phyloP scores from a whole-genome alignment of 352 stramenopile species.

The Phytophthora parvispora region DNA sequence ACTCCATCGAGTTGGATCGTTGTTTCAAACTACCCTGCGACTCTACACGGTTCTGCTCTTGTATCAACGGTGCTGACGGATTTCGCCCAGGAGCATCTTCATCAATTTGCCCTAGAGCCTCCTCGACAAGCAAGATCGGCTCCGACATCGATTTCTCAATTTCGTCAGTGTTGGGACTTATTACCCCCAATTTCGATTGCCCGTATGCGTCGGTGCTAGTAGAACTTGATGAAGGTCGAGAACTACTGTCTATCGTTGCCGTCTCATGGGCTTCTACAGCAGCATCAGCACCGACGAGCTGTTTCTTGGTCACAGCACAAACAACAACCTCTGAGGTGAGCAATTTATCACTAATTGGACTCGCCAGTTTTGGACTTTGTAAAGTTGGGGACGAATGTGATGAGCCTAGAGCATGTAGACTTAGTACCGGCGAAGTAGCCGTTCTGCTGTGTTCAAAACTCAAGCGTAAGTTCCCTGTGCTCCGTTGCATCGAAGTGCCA shows the following conservation, averaged over 20 bases:
- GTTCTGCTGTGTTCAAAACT: constrained; percentile 2
- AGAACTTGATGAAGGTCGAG: constrained; percentile 5
- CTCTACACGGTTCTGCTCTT: background rate
- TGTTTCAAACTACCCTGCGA: background rate
- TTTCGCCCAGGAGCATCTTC: background rate
- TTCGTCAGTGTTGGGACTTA: too few relatives aligned
- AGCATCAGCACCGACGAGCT: background rate
- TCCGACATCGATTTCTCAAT: background rate
- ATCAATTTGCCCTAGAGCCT: background rate
- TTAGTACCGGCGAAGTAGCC: background rate
- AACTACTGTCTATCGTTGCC: background rate
- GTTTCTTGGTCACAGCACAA: background rate
- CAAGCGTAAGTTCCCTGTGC: background rate
- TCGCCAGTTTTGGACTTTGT: constrained; percentile 8
- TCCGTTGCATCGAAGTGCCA: constrained; percentile 17
- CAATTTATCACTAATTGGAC: background rate
- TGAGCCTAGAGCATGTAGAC: constrained; percentile 7
- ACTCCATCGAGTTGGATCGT: constrained; percentile 24
- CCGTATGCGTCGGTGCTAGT: too few relatives aligned
- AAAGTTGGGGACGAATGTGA: constrained; percentile 27
- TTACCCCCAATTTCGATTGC: too few relatives aligned
- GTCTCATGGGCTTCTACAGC: background rate
- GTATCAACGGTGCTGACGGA: background rate
- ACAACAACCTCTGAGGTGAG: background rate
- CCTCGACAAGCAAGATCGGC: background rate